These are phyloP conservation scores for Hypomontagnella submonticulosa DNA, from an alignment of 495 filamentous ascomycete species.

Conservation along the genomic window DNA sequence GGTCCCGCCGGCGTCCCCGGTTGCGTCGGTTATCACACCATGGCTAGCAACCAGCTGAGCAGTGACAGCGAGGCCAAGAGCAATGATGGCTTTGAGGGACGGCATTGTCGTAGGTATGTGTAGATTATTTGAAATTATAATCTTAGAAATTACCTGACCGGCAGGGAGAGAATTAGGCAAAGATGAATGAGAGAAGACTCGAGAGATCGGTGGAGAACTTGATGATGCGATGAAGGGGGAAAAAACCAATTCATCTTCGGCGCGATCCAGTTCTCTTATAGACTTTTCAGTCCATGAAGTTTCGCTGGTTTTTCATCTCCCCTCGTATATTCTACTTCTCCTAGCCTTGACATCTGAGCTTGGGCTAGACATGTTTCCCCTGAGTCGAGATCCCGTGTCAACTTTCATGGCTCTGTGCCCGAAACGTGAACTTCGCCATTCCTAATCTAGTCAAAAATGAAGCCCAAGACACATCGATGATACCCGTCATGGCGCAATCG, in stretches of 20 bases:
- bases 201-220: constrained; percentile 16
- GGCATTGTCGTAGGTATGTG: constrained; percentile 42
- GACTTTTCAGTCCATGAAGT: constrained; percentile 20
- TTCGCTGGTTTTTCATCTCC: constrained; percentile 10
- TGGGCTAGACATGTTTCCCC: constrained; percentile 11
- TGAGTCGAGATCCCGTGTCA: constrained; percentile 5
- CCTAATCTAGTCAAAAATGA: constrained; percentile 22
- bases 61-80: constrained; percentile 47
- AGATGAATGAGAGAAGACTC: constrained; percentile 8
- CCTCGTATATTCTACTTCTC: background rate
- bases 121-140: constrained; percentile 9
- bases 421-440: constrained; percentile 16
- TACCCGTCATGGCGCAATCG: constrained; percentile 10
- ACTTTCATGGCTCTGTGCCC: background rate
- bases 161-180: constrained; percentile 40
- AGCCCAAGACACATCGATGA: constrained; percentile 18
- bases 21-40: constrained; percentile 59
- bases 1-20: constrained; percentile 60
- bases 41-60: constrained; percentile 58
- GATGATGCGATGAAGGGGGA: constrained; percentile 37
- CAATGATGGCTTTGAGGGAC: constrained; percentile 46
- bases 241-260: constrained; percentile 20
- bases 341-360: constrained; percentile 2
- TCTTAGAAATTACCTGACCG: constrained; percentile 44
- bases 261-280: constrained; percentile 38